Conservation (phyloP, 805 yeast species). For the Candida vaughaniae region DNA sequence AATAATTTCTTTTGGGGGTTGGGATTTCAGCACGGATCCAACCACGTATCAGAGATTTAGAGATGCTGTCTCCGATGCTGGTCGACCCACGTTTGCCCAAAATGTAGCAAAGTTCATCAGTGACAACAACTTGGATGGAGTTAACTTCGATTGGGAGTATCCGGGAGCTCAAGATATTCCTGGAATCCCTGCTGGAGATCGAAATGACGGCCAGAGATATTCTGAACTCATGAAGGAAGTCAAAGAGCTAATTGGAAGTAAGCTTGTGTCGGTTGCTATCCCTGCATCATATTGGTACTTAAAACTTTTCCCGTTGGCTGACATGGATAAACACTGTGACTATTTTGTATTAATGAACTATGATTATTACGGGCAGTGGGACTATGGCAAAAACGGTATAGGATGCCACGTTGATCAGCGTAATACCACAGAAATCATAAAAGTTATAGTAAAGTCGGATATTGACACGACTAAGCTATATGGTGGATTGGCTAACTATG, state of each 20-base stretch:
- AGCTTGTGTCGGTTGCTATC: constrained; percentile 16
- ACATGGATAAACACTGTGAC: constrained; percentile 12
- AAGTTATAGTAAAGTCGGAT: constrained; percentile 16
- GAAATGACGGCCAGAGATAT: constrained; percentile 12
- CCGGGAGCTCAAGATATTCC: constrained; percentile 14
- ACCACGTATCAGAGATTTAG: constrained; percentile 12
- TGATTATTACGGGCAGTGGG: constrained; percentile 14
- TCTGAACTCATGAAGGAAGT: constrained; percentile 10
- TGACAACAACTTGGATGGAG: constrained; percentile 16
- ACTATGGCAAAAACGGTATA: constrained; percentile 7
- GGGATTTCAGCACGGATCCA: constrained; percentile 13
- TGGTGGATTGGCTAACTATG: constrained; percentile 20
- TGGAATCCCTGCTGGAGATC: constrained; percentile 11
- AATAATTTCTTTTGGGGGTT: constrained; percentile 16
- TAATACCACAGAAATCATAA: constrained; percentile 8
- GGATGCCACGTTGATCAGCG: constrained; percentile 14
- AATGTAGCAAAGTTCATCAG: constrained; percentile 13
- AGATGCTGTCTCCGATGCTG: constrained; percentile 7
- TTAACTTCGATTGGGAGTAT: constrained; percentile 20
- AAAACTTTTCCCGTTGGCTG: constrained; percentile 14
- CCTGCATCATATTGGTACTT: constrained; percentile 16
- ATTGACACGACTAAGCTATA: constrained; percentile 13
- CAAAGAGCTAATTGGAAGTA: constrained; percentile 8
- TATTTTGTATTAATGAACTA: constrained; percentile 17
- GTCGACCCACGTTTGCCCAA: constrained; percentile 13